phyloP scores from a whole-genome alignment of 2,329 filamentous ascomycete genomes.

The Lasiodiplodia theobromae region DNA sequence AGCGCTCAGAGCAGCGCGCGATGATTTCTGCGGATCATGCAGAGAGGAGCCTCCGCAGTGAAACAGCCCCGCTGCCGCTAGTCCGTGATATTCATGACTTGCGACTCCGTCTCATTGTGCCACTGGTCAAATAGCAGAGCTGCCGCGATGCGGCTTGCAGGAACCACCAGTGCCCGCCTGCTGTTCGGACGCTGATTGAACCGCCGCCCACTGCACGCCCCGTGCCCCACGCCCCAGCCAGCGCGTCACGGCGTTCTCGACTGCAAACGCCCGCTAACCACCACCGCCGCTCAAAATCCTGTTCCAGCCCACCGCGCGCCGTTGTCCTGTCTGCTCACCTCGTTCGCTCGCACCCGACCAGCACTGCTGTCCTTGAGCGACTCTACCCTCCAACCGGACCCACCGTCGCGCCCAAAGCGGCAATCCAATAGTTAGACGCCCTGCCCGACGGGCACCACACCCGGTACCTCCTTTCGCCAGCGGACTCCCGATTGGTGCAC shows the following conservation, averaged over 20 bases:
- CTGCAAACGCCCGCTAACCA: slow-evolving; percentile 26
- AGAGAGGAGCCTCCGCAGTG: slow-evolving; percentile 29
- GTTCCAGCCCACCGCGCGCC: slow-evolving; percentile 16
- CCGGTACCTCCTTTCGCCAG: slow-evolving; percentile 29
- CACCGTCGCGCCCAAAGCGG: slow-evolving; percentile 28
- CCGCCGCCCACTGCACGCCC: slow-evolving; percentile 22
- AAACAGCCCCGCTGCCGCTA: slow-evolving; percentile 30
- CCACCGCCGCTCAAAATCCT: slow-evolving; percentile 18
- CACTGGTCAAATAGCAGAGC: slow-evolving; percentile 27
- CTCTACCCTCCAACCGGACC: slow-evolving; percentile 13
- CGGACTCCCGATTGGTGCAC: slow-evolving; percentile 27
- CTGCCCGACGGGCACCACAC: slow-evolving; percentile 27
- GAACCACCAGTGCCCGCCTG: slow-evolving; percentile 8
- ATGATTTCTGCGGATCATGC: slow-evolving; percentile 29
- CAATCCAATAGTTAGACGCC: slow-evolving; percentile 29
- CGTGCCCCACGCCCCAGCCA: slow-evolving; percentile 22
- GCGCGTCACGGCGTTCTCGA: slow-evolving; percentile 25
- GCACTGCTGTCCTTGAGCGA: slow-evolving; percentile 9
- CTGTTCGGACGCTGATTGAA: slow-evolving; percentile 22
- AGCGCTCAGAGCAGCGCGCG: slow-evolving; percentile 11
- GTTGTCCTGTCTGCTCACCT: slow-evolving; percentile 4
- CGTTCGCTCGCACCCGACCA: background rate
- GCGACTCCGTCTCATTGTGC: slow-evolving; percentile 25
- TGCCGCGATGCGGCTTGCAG: slow-evolving; percentile 12
- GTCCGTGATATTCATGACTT: slow-evolving; percentile 27